Conservation (phyloP, 495 filamentous ascomycete species). For the Hyphodiscus hymeniophilus region DNA sequence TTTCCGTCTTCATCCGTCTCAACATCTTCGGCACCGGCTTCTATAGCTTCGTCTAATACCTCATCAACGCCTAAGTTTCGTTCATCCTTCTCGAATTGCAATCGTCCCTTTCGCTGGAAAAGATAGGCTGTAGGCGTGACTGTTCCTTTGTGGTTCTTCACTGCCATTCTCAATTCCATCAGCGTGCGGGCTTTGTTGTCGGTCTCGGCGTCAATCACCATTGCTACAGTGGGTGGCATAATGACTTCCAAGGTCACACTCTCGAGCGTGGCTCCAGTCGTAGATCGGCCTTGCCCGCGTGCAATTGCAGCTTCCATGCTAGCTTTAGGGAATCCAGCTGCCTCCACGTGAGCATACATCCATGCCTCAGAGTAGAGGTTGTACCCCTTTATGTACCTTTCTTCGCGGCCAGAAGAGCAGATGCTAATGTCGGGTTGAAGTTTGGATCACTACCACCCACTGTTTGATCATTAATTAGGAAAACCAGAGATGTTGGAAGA, state of each 20-base stretch:
- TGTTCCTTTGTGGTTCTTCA: constrained; percentile 62
- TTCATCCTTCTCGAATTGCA: constrained; percentile 58
- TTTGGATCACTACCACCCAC: constrained; percentile 61
- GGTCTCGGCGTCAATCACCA: constrained; percentile 69
- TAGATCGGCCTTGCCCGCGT: constrained; percentile 74
- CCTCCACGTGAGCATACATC: constrained; percentile 8
- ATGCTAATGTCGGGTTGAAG: constrained; percentile 64
- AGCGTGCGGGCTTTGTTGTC: constrained; percentile 69
- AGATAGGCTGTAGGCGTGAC: constrained; percentile 70
- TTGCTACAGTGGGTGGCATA: constrained; percentile 64
- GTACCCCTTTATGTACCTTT: constrained; percentile 42
- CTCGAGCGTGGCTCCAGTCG: constrained; percentile 65
- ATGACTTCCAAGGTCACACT: constrained; percentile 73
- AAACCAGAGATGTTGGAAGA: background rate
- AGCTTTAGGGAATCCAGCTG: constrained; percentile 71
- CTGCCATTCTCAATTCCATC: constrained; percentile 55
- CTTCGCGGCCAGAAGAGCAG: constrained; percentile 70
- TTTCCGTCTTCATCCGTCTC: constrained; percentile 60
- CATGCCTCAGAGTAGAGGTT: background rate
- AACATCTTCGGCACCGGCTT: constrained; percentile 78
- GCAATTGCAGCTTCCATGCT: constrained; percentile 77
- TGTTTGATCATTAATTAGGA: constrained; percentile 6
- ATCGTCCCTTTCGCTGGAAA: constrained; percentile 69
- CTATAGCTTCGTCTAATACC: constrained; percentile 74
- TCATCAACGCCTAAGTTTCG: constrained; percentile 54